Percentiles rank a stretch among this genome's conserved stretches.
Evolutionary conservation across 1,139 yeast species (phyloP).

Genomic region (Candida pseudoviswanathii): DNA sequence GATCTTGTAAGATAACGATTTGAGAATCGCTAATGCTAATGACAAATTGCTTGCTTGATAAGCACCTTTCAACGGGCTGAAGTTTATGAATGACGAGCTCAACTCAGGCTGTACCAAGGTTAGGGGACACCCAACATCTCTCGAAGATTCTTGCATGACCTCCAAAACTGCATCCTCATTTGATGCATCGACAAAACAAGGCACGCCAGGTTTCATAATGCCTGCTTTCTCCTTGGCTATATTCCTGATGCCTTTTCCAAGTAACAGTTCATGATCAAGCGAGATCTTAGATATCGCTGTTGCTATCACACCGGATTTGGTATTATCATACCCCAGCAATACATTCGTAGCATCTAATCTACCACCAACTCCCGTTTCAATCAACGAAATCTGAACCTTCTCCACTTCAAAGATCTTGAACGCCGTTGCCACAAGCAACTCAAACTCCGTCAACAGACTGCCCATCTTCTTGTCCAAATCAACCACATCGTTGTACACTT

Average conservation of each 20-base stretch:
- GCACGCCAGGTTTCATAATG: conserved; percentile 61
- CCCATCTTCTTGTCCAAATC: conserved; percentile 33
- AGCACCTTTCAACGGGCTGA: conserved; percentile 65
- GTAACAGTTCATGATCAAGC: conserved; percentile 82
- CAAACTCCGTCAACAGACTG: conserved; percentile 84
- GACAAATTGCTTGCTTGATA: conserved; percentile 74
- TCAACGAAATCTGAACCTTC: conserved; percentile 67
- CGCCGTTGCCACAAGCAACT: conserved; percentile 80
- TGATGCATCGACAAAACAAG: conserved; percentile 73
- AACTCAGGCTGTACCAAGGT: conserved; percentile 20
- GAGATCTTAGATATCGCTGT: conserved; percentile 85
- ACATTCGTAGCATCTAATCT: conserved; percentile 84
- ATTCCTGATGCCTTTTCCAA: too few species aligned
- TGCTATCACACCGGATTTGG: conserved; percentile 48
- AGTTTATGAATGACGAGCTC: conserved; percentile 19
- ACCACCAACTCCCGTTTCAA: conserved; percentile 94
- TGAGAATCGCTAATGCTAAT: conserved; percentile 64
- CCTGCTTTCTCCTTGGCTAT: conserved; percentile 87
- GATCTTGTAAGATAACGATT: conserved; percentile 25
- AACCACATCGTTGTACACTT: conserved; percentile 43
- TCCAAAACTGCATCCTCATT: conserved; percentile 55
- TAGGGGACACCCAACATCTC: conserved; percentile 19
- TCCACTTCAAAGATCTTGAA: conserved; percentile 66
- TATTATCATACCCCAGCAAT: conserved; percentile 14
- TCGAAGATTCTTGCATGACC: conserved; percentile 34